These are phyloP conservation scores for Sporodiniella umbellata DNA, from an alignment of 371 early-diverging fungal species.

Conservation along the genomic window DNA sequence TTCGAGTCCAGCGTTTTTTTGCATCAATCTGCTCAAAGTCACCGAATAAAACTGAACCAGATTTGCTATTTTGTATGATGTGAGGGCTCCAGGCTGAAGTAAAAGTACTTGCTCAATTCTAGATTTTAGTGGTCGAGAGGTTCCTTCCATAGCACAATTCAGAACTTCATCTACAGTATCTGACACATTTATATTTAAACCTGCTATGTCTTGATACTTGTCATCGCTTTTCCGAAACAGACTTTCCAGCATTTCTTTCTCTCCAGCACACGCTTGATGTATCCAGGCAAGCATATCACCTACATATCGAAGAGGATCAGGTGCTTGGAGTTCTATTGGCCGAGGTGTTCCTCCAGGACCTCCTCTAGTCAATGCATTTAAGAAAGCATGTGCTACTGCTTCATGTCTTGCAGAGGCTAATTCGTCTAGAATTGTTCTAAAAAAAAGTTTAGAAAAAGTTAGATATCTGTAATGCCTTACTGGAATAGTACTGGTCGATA, in stretches of 20 bases:
- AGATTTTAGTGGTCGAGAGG: slow-evolving; percentile 71
- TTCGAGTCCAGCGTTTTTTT: slow-evolving; percentile 53
- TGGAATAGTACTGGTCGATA: slow-evolving; percentile 75
- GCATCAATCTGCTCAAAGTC: slow-evolving; percentile 63
- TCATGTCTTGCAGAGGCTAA: slow-evolving; percentile 69
- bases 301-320: slow-evolving; percentile 85
- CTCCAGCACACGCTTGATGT: slow-evolving; percentile 87
- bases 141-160: slow-evolving; percentile 74
- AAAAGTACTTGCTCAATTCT: slow-evolving; percentile 78
- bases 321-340: slow-evolving; percentile 90
- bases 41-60: slow-evolving; percentile 75
- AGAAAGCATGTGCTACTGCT: slow-evolving; percentile 70
- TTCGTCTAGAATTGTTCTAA: slow-evolving; percentile 67
- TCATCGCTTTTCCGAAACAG: slow-evolving; percentile 44
- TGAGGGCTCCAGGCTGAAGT: slow-evolving; percentile 66
- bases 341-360: slow-evolving; percentile 82
- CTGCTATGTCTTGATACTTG: slow-evolving; percentile 9
- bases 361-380: slow-evolving; percentile 81
- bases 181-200: slow-evolving; percentile 6
- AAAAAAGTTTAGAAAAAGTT: background rate
- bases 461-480: slow-evolving; percentile 28
- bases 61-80: slow-evolving; percentile 68
- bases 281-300: slow-evolving; percentile 97
- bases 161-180: slow-evolving; percentile 51
- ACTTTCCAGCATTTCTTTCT: slow-evolving; percentile 83